Evolutionary conservation across 306 rosid species (phyloP).

Genomic region (Pyrus pyrifolia): DNA sequence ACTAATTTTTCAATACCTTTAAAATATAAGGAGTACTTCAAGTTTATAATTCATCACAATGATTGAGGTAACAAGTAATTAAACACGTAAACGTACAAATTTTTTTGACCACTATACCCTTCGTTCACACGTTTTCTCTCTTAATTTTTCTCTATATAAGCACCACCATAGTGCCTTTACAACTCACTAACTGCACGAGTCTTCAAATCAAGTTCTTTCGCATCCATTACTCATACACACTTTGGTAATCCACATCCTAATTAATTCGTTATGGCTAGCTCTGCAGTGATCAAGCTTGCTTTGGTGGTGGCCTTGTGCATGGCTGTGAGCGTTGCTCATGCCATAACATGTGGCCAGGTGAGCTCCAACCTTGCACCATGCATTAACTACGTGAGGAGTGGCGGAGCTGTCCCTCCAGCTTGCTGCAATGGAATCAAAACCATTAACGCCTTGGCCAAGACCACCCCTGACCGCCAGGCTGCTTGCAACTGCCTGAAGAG

Average conservation of each 20-base stretch:
- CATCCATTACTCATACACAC: background rate
- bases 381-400: background rate
- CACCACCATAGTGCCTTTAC: background rate
- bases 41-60: too few species aligned
- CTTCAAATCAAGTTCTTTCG: background rate
- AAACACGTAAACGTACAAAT: background rate
- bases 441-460: background rate
- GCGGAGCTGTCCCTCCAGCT: background rate
- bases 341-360: conserved; percentile 43
- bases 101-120: background rate
- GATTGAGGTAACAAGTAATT: background rate
- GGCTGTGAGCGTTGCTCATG: conserved; percentile 26
- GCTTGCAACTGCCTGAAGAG: conserved; percentile 43
- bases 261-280: conserved; percentile 12
- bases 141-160: background rate
- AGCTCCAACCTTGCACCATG: conserved; percentile 7
- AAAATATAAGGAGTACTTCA: too few species aligned
- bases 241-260: background rate
- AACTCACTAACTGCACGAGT: background rate
- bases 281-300: conserved; percentile 17
- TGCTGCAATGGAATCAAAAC: conserved; percentile 28
- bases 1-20: too few species aligned
- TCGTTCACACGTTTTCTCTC: background rate
- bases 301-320: conserved; percentile 23
- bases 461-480: conserved; percentile 16